Conservation (phyloP, 371 early-diverging fungal species). For the Haplosporangium sp. region DNA sequence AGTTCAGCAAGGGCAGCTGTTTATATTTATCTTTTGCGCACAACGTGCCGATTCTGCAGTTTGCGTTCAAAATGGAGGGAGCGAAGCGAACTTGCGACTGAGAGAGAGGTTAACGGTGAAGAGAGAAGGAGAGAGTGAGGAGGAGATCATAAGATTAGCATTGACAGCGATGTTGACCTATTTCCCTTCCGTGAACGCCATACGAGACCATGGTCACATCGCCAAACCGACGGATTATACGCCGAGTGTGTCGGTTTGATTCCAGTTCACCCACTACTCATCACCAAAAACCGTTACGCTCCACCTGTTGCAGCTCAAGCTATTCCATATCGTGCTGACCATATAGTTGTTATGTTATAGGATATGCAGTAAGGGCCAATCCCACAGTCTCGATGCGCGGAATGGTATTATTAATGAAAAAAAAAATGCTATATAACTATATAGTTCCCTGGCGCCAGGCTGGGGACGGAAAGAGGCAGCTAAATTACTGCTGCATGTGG, state of each 20-base stretch:
- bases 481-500: conserved; percentile 16
- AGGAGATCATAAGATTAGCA: too few relatives aligned
- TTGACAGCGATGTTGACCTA: too few relatives aligned
- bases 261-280: conserved; percentile 26
- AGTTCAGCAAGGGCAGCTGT: too few relatives aligned
- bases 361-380: not conserved
- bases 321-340: not conserved
- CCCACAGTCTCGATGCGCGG: too few relatives aligned
- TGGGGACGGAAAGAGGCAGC: not conserved
- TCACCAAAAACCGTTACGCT: not conserved
- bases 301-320: not conserved
- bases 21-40: too few relatives aligned
- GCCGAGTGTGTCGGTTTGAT: conserved; percentile 25
- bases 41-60: not conserved
- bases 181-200: not conserved
- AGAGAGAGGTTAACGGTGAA: too few relatives aligned
- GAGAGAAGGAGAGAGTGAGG: too few relatives aligned
- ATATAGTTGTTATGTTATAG: not conserved
- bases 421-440: not conserved
- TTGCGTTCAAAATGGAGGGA: too few relatives aligned
- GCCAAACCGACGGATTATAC: conserved; percentile 13
- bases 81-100: too few relatives aligned
- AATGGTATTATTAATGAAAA: not conserved
- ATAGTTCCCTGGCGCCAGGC: too few relatives aligned
- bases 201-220: not conserved